phyloP scores from a whole-genome alignment of 1,139 yeast genomes.

The Trichomonascaceae sp. region DNA sequence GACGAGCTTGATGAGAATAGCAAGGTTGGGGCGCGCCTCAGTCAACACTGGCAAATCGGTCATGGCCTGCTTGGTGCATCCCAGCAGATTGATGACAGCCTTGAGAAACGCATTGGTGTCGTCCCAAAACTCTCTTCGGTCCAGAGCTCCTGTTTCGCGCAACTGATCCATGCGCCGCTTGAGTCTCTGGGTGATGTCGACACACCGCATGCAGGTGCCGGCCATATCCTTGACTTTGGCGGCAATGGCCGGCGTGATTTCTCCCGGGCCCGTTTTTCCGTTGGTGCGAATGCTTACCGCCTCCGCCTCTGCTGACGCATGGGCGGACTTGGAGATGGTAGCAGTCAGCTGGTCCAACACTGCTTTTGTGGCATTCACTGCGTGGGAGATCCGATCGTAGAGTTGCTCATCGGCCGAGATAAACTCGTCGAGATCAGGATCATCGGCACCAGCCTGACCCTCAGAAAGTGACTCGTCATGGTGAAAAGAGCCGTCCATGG shows the following conservation, averaged over 20 bases:
- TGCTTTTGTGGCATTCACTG: slow-evolving; percentile 64
- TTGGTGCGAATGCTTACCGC: no score
- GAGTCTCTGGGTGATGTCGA: slow-evolving; percentile 64
- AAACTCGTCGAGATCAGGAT: background rate
- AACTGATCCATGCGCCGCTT: slow-evolving; percentile 44
- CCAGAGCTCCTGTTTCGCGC: slow-evolving; percentile 34
- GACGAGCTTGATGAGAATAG: slow-evolving; percentile 72
- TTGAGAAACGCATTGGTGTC: slow-evolving; percentile 74
- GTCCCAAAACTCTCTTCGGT: slow-evolving; percentile 68
- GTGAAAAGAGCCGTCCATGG: background rate
- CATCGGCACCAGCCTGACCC: slow-evolving; percentile 4
- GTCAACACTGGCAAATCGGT: slow-evolving; percentile 65
- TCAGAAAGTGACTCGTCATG: no score
- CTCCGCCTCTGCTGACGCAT: slow-evolving; percentile 31
- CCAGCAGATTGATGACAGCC: slow-evolving; percentile 69
- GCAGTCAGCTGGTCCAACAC: slow-evolving; percentile 69
- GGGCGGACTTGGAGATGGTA: slow-evolving; percentile 63
- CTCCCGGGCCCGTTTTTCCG: slow-evolving; percentile 9
- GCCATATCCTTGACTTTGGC: slow-evolving; percentile 66
- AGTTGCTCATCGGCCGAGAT: slow-evolving; percentile 62
- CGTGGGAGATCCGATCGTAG: slow-evolving; percentile 58
- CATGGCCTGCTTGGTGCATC: slow-evolving; percentile 74
- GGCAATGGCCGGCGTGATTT: slow-evolving; percentile 34
- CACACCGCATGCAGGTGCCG: slow-evolving; percentile 62
- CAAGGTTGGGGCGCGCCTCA: slow-evolving; percentile 69